Evolutionary conservation across 768 basidiomycete species (phyloP).

Genomic region (Hemileccinum rubropunctum): DNA sequence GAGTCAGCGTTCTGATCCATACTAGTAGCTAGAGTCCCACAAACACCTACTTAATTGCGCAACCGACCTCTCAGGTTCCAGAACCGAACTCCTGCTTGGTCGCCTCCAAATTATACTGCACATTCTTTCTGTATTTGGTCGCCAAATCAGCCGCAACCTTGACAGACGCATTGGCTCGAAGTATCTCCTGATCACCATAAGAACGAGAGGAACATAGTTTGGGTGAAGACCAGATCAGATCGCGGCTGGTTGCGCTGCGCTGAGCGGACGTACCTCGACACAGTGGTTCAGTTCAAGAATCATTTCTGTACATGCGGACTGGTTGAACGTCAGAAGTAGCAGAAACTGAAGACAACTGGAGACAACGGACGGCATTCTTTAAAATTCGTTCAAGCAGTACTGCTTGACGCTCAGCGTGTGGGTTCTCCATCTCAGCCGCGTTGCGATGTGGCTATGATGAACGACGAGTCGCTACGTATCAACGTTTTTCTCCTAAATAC

Average conservation of each 20-base stretch:
- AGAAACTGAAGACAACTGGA: neutral
- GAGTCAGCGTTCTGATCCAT: no score
- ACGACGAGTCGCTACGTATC: no score
- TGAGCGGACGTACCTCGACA: slow-evolving; percentile 57
- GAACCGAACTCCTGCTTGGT: slow-evolving; percentile 39
- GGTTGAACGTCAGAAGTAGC: neutral
- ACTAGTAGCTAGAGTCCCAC: no score
- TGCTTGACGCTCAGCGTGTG: slow-evolving; percentile 67
- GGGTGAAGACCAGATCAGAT: neutral
- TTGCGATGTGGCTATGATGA: no score
- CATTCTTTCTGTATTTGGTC: slow-evolving; percentile 88
- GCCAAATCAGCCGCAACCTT: slow-evolving; percentile 81
- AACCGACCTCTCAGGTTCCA: neutral
- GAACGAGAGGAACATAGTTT: no score
- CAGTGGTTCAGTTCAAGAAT: slow-evolving; percentile 87
- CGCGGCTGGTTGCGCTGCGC: neutral
- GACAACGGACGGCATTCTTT: slow-evolving; percentile 73
- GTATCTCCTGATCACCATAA: slow-evolving; percentile 57
- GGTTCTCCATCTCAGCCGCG: no score
- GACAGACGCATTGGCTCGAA: slow-evolving; percentile 72
- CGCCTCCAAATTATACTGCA: slow-evolving; percentile 86
- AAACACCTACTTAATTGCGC: neutral
- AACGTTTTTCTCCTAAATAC: no score
- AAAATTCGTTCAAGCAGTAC: slow-evolving; percentile 87
- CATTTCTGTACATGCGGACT: slow-evolving; percentile 94